Base-by-base conservation (phyloP, 2,329 filamentous ascomycete species). In the Colletotrichum noveboracense region DNA sequence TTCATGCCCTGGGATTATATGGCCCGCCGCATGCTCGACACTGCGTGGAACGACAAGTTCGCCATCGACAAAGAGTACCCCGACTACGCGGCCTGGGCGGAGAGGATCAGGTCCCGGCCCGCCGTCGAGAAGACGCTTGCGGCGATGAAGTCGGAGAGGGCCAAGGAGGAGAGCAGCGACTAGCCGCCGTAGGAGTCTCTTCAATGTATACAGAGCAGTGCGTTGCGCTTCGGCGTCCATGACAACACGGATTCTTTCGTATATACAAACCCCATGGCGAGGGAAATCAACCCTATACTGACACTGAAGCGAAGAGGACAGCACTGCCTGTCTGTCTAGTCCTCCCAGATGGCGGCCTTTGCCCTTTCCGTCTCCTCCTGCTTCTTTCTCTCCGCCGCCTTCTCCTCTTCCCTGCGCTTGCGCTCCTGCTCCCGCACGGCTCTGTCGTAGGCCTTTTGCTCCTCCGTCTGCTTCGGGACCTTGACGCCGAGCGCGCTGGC, bases 311-410 rank as follows among this genome's bases (percentile, higher is more conserved):
- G 21, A 24, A 52, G 28, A 26, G 36, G 36, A 16, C 36, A 38
- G 36, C 14, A 38, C 36, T 38, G 36, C 36, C 36, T 38, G 36
- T 38, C 36, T 38, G 36, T 65, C 85, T 82, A 94, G 81, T 93
- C 94, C 75, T 97, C 93, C 97, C 97, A 98, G 30, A 98, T 89
- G n/a, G 94, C 93, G 76, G 90, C 90, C 88, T 94, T 97, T n/a
- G 94, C 93, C 84, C 89, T 91, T 82, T 96, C 94, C 38, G 92
- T 91, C 80, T 93, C 91, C 80, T 91, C 91, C 78, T 90, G 90
- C 80, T 87, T 89, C 78, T 87, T 85, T 79, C 86, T 90, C 84
- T 93, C 91, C 73, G 91, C 91, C 72, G 92, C 92, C 81, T 89
- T 92, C 83, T 96, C 95, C 79, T 92, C 90, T 74, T 96, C 94